phyloP scores from a whole-genome alignment of 352 stramenopile species.

The Pythium oligandrum region DNA sequence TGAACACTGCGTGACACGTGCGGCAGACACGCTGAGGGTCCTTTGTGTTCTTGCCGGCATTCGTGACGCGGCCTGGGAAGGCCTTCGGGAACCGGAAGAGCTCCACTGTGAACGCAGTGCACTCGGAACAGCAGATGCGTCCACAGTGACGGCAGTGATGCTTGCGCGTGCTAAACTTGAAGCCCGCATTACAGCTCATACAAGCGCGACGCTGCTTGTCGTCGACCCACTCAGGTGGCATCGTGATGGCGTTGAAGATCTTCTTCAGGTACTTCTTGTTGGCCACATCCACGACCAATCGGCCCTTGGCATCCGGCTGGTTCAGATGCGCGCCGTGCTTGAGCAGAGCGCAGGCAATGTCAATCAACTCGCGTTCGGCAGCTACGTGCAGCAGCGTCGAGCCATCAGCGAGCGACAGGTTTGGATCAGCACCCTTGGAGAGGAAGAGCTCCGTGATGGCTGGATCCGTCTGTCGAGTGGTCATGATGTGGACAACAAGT shows the following conservation, averaged over 20 bases:
- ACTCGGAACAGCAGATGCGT: conserved; percentile 82
- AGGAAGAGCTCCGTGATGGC: conserved; percentile 76
- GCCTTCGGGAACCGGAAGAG: conserved; percentile 82
- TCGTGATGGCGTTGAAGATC: conserved; percentile 71
- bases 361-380: conserved; percentile 76
- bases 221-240: conserved; percentile 75
- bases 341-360: conserved; percentile 72
- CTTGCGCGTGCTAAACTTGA: conserved; percentile 77
- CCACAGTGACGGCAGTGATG: conserved; percentile 86
- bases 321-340: conserved; percentile 70
- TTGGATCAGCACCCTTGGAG: conserved; percentile 51
- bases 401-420: conserved; percentile 71
- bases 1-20: conserved; percentile 83
- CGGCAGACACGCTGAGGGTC: conserved; percentile 79
- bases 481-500: conserved; percentile 83
- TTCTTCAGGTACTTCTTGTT: conserved; percentile 82
- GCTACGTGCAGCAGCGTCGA: conserved; percentile 81
- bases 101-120: conserved; percentile 72
- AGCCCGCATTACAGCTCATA: conserved; percentile 65
- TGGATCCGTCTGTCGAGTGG: conserved; percentile 76
- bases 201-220: conserved; percentile 67
- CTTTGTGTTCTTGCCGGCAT: conserved; percentile 61
- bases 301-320: conserved; percentile 60
- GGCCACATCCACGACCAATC: conserved; percentile 69
- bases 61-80: conserved; percentile 64